phyloP scores from a whole-genome alignment of 768 basidiomycete genomes.

The Trametes punicea region DNA sequence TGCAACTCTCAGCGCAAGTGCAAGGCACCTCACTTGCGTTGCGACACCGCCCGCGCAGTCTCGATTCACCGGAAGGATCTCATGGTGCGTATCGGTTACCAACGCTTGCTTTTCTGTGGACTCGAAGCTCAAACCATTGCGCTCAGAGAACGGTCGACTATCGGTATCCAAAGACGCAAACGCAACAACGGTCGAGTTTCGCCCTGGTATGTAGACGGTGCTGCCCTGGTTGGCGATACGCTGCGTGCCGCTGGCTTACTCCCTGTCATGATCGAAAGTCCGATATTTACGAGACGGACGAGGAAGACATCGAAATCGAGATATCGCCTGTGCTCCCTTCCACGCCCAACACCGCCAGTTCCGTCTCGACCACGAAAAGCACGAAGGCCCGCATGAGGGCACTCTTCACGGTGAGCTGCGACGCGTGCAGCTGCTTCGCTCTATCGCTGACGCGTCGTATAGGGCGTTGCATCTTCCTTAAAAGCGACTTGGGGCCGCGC shows the following conservation, averaged over 20 bases:
- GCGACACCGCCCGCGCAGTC: neutral
- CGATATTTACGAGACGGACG: conserved; percentile 25
- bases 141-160: conserved; percentile 18
- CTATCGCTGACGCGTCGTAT: neutral
- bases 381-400: conserved; percentile 11
- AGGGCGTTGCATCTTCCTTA: conserved; percentile 5
- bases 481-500: conserved; percentile 1
- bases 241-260: neutral
- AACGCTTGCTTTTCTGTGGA: neutral
- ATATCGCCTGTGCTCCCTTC: conserved; percentile 18
- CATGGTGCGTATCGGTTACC: conserved; percentile 11
- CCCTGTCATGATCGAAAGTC: conserved; percentile 5
- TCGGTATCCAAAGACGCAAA: conserved; percentile 4
- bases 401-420: conserved; percentile 5
- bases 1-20: conserved; percentile 14
- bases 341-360: conserved; percentile 10
- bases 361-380: conserved; percentile 8
- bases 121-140: neutral
- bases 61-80: conserved; percentile 3
- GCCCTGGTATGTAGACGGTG: conserved; percentile 14
- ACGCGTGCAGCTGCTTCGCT: neutral
- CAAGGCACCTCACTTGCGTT: conserved; percentile 1
- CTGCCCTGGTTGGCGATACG: neutral
- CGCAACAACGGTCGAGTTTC: conserved; percentile 18
- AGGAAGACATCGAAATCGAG: conserved; percentile 21